Base-by-base conservation (phyloP, 1,139 yeast genomes). In the Kodamaea ohmeri region DNA sequence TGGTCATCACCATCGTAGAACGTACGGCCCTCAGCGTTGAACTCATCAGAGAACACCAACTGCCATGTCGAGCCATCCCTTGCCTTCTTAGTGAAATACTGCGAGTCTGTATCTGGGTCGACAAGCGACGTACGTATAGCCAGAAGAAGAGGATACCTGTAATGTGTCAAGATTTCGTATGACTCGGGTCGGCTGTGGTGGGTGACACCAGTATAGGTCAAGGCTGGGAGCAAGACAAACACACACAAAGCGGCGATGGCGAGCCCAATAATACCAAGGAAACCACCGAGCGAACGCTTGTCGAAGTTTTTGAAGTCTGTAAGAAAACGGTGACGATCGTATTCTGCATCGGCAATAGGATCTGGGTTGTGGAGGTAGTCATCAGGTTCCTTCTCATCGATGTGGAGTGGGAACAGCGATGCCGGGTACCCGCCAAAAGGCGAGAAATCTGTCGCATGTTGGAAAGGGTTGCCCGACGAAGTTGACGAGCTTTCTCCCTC, bases 361-460 rank as follows among this genome's bases (percentile, higher is more conserved):
- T 59, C 65, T 6, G 65, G 65, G 43, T 60, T 60, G 42, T 60
- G 65, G 20, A 60, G 45, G 39, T 58, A 53, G 37, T 60, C 65
- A 36, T 59, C 65, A 4, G 59, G 56, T 41, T 60, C 65, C 43
- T 56, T 56, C 38, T 60, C 63, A 34, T 58, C 60, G 11, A 59
- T 55, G 39, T 58, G 59, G 12, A 60, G 51, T 3, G 63, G 63
- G 42, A 60, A 60, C 34, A 52, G 53, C 34, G 51, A 48, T 8
- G 63, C 62, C 2, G 65, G 65, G 39, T 58, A 60, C 11, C 65
- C 65, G 11, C 65, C 63, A 44, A 60, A 60, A 11, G 65, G 65
- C 22, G 51, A 45, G 34, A 51, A 54, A 34, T 54, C 59, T 9
- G 49, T 36, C 4, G 48, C 40, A 30, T 35, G 39, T 19, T 41